These are phyloP conservation scores for Vitis hybrid DNA, from an alignment of 177 flowering plant species.

Conservation along the genomic window DNA sequence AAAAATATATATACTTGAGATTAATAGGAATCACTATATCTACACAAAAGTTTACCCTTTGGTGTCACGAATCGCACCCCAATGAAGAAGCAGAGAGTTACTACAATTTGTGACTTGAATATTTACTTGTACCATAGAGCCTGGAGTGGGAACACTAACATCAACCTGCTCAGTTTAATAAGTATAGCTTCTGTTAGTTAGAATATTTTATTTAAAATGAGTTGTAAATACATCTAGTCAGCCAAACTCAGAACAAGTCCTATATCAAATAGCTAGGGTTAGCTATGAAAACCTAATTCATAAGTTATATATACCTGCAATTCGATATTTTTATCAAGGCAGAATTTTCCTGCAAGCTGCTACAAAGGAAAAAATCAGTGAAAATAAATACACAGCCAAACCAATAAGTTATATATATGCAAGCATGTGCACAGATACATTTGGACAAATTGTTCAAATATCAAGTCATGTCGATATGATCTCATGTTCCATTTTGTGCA, in stretches of 20 bases:
- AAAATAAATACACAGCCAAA: not conserved
- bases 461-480: not conserved
- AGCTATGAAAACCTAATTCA: not conserved
- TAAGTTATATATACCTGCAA: conserved; percentile 50
- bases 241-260: conserved; percentile 1
- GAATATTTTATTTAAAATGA: not conserved
- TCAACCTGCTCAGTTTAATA: conserved; percentile 54
- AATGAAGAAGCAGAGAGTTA: conserved; percentile 68
- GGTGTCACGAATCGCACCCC: conserved; percentile 72
- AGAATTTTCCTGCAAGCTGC: conserved; percentile 67
- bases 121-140: conserved; percentile 43
- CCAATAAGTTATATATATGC: not conserved
- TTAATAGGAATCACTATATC: not conserved
- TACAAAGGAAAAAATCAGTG: conserved; percentile 13
- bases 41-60: conserved; percentile 54
- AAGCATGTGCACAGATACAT: not conserved
- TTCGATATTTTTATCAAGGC: conserved; percentile 69
- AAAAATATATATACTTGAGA: not conserved
- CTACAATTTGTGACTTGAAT: conserved; percentile 60
- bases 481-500: not conserved
- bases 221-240: not conserved
- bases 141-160: conserved; percentile 40
- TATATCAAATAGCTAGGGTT: not conserved
- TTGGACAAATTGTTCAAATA: not conserved
- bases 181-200: conserved; percentile 10